Conservation (phyloP, 257 asterid species). For the Solanum medicagineum region DNA sequence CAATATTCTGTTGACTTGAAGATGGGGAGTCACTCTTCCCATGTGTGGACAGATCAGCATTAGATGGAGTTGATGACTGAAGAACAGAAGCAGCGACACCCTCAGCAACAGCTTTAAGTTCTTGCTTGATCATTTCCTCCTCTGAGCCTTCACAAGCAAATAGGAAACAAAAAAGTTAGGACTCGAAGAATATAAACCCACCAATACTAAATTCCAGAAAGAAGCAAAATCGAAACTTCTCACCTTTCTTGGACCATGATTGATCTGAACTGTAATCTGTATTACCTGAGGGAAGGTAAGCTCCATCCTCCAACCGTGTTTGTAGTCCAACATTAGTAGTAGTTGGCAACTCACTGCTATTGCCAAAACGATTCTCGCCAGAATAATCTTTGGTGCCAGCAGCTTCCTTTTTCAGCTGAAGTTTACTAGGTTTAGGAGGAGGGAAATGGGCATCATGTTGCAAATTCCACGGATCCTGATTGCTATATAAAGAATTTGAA, state of each 20-base stretch:
- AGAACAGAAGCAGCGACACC: constrained; percentile 93
- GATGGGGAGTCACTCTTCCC: constrained; percentile 31
- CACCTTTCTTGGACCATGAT: constrained; percentile 43
- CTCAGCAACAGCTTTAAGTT: constrained; percentile 93
- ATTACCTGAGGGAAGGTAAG: constrained; percentile 28
- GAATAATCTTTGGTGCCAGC: constrained; percentile 30
- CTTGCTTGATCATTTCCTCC: constrained; percentile 81
- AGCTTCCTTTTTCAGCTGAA: constrained; percentile 51
- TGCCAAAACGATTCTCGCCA: constrained; percentile 17
- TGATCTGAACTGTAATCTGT: constrained; percentile 30
- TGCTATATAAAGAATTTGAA: constrained; percentile 50
- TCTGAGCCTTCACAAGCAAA: constrained; percentile 35
- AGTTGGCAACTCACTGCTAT: constrained; percentile 16
- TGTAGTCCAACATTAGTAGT: constrained; percentile 20
- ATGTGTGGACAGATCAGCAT: constrained; percentile 31
- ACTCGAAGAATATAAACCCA: background rate
- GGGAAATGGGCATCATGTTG: constrained; percentile 52
- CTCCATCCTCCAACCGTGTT: constrained; percentile 30
- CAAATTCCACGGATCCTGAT: constrained; percentile 84
- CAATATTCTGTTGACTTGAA: constrained; percentile 26
- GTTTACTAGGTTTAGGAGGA: constrained; percentile 68
- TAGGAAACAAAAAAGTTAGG: constrained; percentile 6
- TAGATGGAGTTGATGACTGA: constrained; percentile 40
- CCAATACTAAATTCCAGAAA: background rate
- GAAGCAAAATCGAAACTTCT: background rate